Evolutionary conservation across 192 early-diverging fungal genomes (phyloP), one percentile per base, ranked within the genome.

Genomic region (Entophlyctis luteolus): DNA sequence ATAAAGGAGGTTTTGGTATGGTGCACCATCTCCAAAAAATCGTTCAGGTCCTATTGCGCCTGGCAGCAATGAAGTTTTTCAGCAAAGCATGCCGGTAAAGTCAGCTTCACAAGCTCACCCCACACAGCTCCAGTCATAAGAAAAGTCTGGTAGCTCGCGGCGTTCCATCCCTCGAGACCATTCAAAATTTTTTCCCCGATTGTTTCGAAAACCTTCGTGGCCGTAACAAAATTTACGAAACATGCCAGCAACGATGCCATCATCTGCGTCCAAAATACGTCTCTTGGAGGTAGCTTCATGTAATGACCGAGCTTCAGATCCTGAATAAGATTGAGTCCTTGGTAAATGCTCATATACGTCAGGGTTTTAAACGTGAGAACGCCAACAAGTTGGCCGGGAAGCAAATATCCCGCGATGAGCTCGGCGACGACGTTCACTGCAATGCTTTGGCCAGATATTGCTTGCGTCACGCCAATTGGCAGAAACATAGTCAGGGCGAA

Each of bases 301-400:
- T 89, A 90, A 53, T 88, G 86, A 35, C 84, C 87, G 16, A 91
- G 75, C 62, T 92, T 92, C 6, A 92, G 72, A 72, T 90, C 89
- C 29, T 58, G 46, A 12, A 81, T 68, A 31, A 94, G 85, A 38
- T 77, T 78, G 33, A 94, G 70, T 47, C 85, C 89, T 79, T 96
- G 92, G 16, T 77, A 68, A 75, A 91, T 78, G 5, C 84, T 81
- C 65, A 91, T 92, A 65, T 89, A 90, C 39, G 88, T 89, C 57
- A 89, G 87, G 12, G 89, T 87, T 77, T 94, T 94, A 82, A 91
- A 94, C 2, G 88, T 88, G 34, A 92, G 87, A 53, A 90, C 89
- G 66, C 85, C 81, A 48, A 92, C 87, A 14, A 90, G 83, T 55
- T 93, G 76, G 25, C 92, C 93, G 4, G 91, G 90, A 39, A 87